Evolutionary conservation across 176 grass and related monocot species (phyloP).

Genomic region (Panicum miliaceum): DNA sequence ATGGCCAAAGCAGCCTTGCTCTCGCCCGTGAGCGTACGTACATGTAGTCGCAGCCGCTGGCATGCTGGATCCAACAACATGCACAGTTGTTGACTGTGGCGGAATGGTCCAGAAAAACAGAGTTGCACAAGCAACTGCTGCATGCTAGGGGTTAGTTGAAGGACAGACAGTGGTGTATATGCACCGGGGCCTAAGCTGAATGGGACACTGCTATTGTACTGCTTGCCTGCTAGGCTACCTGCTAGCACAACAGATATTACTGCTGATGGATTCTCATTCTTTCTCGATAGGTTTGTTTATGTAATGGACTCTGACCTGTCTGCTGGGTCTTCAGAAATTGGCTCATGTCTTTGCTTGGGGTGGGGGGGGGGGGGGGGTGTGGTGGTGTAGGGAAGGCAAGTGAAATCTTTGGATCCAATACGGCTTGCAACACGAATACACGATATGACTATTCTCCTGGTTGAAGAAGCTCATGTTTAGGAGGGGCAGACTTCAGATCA

Average conservation of each 20-base stretch:
- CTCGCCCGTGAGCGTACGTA: slow-evolving; percentile 13
- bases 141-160: slow-evolving; percentile 4
- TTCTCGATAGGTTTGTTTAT: background rate
- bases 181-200: background rate
- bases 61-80: slow-evolving; percentile 18
- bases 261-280: slow-evolving; percentile 5
- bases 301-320: background rate
- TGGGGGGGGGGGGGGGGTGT: no score
- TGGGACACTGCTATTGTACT: background rate
- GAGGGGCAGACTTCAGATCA: background rate
- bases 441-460: background rate
- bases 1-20: background rate
- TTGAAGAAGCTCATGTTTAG: background rate
- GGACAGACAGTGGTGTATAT: background rate
- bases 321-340: background rate
- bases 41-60: background rate
- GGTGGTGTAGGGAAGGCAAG: background rate
- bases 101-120: slow-evolving; percentile 36
- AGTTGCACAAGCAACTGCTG: background rate
- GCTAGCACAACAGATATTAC: background rate
- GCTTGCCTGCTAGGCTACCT: background rate
- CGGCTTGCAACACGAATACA: background rate
- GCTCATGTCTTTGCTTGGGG: background rate
- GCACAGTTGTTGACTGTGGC: slow-evolving; percentile 18
- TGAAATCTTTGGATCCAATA: background rate